Evolutionary conservation across 805 yeast genomes (phyloP).

Genomic region (Debaryomyces prosopidis): DNA sequence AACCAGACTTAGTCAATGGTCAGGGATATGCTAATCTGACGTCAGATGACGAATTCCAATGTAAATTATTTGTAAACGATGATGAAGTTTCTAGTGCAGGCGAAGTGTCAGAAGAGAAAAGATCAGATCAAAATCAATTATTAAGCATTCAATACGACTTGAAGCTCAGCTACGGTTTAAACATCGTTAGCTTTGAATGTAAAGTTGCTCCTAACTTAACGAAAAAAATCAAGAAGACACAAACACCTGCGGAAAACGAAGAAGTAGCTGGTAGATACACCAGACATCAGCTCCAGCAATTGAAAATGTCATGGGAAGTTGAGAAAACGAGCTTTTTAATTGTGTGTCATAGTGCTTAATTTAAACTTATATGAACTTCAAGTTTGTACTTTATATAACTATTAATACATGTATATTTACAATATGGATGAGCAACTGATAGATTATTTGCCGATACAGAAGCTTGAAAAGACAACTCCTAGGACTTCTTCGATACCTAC

Average conservation of each 20-base stretch:
- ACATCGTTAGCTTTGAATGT: constrained; percentile 40
- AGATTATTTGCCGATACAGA: constrained; percentile 87
- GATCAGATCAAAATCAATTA: constrained; percentile 14
- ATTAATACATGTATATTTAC: constrained; percentile 2
- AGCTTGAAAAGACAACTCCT: constrained; percentile 87
- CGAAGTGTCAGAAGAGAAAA: constrained; percentile 29
- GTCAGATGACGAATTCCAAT: constrained; percentile 44
- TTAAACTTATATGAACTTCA: neutral
- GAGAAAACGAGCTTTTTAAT: constrained; percentile 38
- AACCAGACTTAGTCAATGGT: constrained; percentile 32
- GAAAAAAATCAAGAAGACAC: constrained; percentile 32
- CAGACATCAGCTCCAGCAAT: constrained; percentile 45
- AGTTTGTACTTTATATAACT: neutral
- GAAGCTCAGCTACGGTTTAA: constrained; percentile 41
- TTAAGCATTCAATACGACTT: constrained; percentile 36
- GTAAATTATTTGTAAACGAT: constrained; percentile 38
- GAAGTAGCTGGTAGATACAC: constrained; percentile 43
- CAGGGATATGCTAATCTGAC: constrained; percentile 30
- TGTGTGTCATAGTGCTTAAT: constrained; percentile 25
- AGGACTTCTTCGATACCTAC: constrained; percentile 88
- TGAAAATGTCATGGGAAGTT: constrained; percentile 47
- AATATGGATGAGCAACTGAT: constrained; percentile 2
- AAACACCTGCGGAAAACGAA: constrained; percentile 21
- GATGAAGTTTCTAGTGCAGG: constrained; percentile 36
- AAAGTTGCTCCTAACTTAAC: constrained; percentile 41